Evolutionary conservation across 441 rosid species (phyloP).

Genomic region (Corymbia citriodora): DNA sequence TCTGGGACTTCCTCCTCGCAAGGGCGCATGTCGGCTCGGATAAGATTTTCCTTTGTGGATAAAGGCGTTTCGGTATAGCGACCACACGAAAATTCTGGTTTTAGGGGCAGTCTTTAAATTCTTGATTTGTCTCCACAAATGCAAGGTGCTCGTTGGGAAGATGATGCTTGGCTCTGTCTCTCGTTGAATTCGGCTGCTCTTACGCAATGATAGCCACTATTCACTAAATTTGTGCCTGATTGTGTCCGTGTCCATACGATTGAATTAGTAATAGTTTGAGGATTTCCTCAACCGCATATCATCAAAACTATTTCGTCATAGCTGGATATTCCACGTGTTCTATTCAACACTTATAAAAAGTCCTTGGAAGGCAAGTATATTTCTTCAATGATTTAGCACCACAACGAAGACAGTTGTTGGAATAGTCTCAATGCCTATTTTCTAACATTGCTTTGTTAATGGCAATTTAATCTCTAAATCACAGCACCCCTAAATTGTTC

Average conservation of each 20-base stretch:
- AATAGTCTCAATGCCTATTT: too few relatives aligned
- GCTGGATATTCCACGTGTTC: too few relatives aligned
- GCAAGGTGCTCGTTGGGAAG: neutral
- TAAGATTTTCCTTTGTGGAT: too few relatives aligned
- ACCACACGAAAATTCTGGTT: neutral
- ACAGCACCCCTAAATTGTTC: too few relatives aligned
- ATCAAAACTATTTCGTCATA: too few relatives aligned
- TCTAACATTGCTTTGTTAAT: too few relatives aligned
- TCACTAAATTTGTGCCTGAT: accelerated
- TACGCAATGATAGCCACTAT: neutral
- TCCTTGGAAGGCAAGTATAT: neutral
- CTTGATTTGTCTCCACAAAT: neutral
- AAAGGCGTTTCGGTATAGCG: accelerated
- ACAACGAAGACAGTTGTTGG: too few relatives aligned
- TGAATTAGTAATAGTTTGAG: neutral
- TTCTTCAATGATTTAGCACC: too few relatives aligned
- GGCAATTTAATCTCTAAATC: too few relatives aligned
- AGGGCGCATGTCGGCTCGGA: neutral
- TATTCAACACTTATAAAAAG: neutral
- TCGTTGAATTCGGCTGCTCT: neutral
- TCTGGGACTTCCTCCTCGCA: neutral
- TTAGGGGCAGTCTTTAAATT: neutral
- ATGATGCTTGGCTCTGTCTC: neutral
- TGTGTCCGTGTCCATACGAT: accelerated
- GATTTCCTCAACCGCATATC: neutral